Percentiles rank a stretch among this genome's conserved stretches.
Conservation (phyloP, 1,284 basidiomycete genomes). For the Ceratobasidium papillatum region DNA sequence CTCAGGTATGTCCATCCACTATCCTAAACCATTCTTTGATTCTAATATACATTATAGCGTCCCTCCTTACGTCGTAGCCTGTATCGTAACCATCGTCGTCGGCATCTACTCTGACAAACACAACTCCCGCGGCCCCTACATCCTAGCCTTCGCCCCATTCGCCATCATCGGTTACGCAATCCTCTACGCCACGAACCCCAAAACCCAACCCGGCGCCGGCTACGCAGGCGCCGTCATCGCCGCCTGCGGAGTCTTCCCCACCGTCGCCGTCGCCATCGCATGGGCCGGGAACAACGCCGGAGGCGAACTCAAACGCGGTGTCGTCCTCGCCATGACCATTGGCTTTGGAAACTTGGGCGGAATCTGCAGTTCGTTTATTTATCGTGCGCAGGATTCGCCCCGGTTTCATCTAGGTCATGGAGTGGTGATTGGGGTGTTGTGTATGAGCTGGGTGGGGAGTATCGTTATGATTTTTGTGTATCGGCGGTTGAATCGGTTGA, state of each 20-base stretch:
- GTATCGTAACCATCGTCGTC: conserved; percentile 42
- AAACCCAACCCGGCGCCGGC: conserved; percentile 53
- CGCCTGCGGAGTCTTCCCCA: conserved; percentile 43
- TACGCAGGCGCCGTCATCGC: conserved; percentile 65
- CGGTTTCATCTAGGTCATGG: conserved; percentile 62
- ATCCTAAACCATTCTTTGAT: not conserved
- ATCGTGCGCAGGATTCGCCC: conserved; percentile 54
- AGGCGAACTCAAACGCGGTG: conserved; percentile 63
- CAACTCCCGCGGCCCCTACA: conserved; percentile 43
- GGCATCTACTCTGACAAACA: conserved; percentile 45
- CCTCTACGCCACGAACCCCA: conserved; percentile 35
- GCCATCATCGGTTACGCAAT: conserved; percentile 43
- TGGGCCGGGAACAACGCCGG: conserved; percentile 67
- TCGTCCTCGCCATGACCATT: conserved; percentile 64
- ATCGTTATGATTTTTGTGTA: conserved; percentile 56
- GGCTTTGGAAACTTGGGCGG: conserved; percentile 64
- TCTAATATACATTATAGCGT: conserved; percentile 53
- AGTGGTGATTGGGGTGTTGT: conserved; percentile 60
- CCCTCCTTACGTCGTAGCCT: conserved; percentile 66
- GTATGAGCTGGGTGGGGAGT: conserved; percentile 52
- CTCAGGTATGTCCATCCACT: conserved; percentile 52
- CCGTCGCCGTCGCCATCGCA: conserved; percentile 56
- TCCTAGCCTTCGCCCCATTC: conserved; percentile 38
- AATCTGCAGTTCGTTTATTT: conserved; percentile 58
- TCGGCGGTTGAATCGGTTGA: conserved; percentile 55